Percentiles rank a stretch among this genome's conserved stretches.
Conservation (phyloP, 495 filamentous ascomycete genomes). For the Penicillium canescens region DNA sequence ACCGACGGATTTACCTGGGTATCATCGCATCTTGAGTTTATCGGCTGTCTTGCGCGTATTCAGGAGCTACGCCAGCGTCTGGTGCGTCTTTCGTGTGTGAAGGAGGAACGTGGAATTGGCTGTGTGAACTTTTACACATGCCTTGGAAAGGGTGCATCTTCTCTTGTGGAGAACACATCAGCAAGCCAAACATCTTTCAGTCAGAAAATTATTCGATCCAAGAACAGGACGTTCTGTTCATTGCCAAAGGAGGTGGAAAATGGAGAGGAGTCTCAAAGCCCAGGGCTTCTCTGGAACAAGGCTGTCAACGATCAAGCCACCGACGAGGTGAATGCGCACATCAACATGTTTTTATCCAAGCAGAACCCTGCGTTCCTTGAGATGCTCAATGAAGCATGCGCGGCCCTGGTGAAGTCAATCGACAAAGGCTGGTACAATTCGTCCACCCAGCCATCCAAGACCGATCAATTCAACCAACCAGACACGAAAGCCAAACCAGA, state of each 20-base stretch:
- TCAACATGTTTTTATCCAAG: slow-evolving; percentile 80
- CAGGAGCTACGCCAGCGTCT: slow-evolving; percentile 75
- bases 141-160: slow-evolving; percentile 63
- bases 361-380: slow-evolving; percentile 78
- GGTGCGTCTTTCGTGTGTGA: slow-evolving; percentile 52
- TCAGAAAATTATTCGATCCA: slow-evolving; percentile 43
- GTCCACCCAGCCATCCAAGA: slow-evolving; percentile 27
- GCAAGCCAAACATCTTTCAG: slow-evolving; percentile 33
- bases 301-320: slow-evolving; percentile 73
- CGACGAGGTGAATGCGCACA: slow-evolving; percentile 83
- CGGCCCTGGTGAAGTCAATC: slow-evolving; percentile 52
- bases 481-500: slow-evolving; percentile 14
- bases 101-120: slow-evolving; percentile 56
- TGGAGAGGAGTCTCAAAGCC: slow-evolving; percentile 22
- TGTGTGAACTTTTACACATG: slow-evolving; percentile 83
- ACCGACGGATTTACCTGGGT: slow-evolving; percentile 75
- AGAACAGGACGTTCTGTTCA: slow-evolving; percentile 79
- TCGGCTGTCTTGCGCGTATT: slow-evolving; percentile 78
- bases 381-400: slow-evolving; percentile 66
- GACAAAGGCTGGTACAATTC: slow-evolving; percentile 44
- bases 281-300: slow-evolving; percentile 57
- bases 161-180: slow-evolving; percentile 33
- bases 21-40: slow-evolving; percentile 90
- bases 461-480: slow-evolving; percentile 11
- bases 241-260: slow-evolving; percentile 61